phyloP scores from a whole-genome alignment of 1,284 basidiomycete species.

The Puccinia novopanici region DNA sequence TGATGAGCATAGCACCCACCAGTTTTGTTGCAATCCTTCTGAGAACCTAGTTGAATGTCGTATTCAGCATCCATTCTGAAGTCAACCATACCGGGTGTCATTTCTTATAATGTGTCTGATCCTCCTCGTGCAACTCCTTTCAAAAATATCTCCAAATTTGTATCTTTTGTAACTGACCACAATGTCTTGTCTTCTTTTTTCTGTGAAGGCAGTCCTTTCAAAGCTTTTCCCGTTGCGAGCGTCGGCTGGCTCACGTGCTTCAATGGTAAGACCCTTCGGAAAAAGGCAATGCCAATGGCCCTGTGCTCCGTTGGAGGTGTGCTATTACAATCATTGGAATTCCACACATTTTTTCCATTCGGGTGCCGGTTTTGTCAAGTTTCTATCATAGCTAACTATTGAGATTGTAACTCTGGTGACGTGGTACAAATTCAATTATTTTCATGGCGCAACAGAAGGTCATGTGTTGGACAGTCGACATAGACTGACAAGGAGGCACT shows the following conservation, averaged over 20 bases:
- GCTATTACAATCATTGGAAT: too few relatives aligned
- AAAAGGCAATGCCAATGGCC: too few relatives aligned
- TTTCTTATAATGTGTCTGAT: conserved; percentile 21
- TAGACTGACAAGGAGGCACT: neutral
- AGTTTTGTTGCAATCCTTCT: conserved; percentile 20
- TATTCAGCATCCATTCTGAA: conserved; percentile 16
- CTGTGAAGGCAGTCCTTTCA: neutral
- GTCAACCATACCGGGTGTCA: conserved; percentile 15
- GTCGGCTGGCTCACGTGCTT: too few relatives aligned
- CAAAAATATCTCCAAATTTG: neutral
- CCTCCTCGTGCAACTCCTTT: neutral
- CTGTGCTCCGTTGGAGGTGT: too few relatives aligned
- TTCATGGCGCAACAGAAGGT: neutral
- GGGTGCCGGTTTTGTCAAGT: too few relatives aligned
- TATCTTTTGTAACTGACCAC: neutral
- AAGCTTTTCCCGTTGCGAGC: too few relatives aligned
- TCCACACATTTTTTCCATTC: too few relatives aligned
- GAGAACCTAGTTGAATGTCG: conserved; percentile 20
- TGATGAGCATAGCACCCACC: conserved; percentile 21
- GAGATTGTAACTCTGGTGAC: too few relatives aligned
- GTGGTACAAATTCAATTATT: neutral
- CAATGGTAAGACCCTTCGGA: too few relatives aligned
- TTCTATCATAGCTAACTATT: too few relatives aligned
- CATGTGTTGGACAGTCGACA: neutral
- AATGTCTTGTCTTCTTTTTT: neutral